A percentile compares a stretch with the other conserved stretches of the same genome.
phyloP scores from a whole-genome alignment of 495 filamentous ascomycete species.

The Trichoderma reesei region DNA sequence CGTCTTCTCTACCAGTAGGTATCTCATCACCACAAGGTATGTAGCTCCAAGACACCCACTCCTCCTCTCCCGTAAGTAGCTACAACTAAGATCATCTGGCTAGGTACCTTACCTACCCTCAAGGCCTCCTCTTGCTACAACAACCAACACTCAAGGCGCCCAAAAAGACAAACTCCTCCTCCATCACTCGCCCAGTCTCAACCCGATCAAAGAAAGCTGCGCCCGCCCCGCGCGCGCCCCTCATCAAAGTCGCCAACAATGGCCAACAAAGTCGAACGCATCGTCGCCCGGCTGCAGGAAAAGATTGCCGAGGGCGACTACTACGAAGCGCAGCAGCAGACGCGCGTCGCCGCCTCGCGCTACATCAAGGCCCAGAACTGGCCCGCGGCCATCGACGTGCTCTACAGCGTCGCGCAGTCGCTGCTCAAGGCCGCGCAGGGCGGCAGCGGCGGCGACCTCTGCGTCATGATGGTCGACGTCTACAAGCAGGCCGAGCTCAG shows the following conservation, averaged over 20 bases:
- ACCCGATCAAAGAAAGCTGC: not conserved
- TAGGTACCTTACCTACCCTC: no score
- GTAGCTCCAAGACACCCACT: not conserved
- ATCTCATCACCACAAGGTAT: no score
- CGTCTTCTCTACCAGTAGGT: not conserved
- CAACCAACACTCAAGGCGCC: no score
- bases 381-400: slow-evolving; percentile 71
- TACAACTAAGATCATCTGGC: no score
- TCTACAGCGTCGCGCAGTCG: slow-evolving; percentile 73
- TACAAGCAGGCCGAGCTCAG: slow-evolving; percentile 73
- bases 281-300: slow-evolving; percentile 39
- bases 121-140: no score
- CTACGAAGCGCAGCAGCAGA: slow-evolving; percentile 97
- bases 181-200: not conserved
- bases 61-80: slow-evolving; percentile 1
- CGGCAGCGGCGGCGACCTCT: slow-evolving; percentile 85
- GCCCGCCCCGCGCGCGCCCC: no score
- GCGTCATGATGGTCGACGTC: slow-evolving; percentile 74
- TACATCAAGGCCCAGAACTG: slow-evolving; percentile 83
- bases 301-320: slow-evolving; percentile 87
- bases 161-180: no score
- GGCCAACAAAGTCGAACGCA: slow-evolving; percentile 33
- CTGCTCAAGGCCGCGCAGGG: slow-evolving; percentile 83
- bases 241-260: slow-evolving; percentile 15
- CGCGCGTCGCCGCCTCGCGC: slow-evolving; percentile 83